Conservation (phyloP, 352 stramenopile genomes). For the Phytophthora pinifolia region DNA sequence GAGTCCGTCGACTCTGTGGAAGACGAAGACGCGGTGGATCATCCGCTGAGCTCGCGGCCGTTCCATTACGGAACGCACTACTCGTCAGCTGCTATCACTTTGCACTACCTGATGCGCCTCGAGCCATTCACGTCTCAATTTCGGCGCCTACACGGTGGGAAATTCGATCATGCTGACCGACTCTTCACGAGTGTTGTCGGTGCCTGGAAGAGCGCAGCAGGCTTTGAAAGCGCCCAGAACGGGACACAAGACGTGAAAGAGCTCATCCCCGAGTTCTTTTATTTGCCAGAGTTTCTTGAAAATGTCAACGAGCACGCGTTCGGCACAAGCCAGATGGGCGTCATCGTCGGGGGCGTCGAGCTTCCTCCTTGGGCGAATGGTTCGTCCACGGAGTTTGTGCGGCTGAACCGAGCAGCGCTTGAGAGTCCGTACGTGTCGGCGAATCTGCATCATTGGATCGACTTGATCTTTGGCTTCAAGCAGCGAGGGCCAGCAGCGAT, state of each 20-base stretch:
- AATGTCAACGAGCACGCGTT: slow-evolving; percentile 97
- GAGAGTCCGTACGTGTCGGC: slow-evolving; percentile 96
- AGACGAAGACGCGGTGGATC: slow-evolving; percentile 18
- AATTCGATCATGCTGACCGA: slow-evolving; percentile 98
- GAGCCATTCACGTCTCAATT: slow-evolving; percentile 96
- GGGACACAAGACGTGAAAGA: slow-evolving; percentile 98
- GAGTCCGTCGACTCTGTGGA: slow-evolving; percentile 31
- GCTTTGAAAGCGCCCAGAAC: slow-evolving; percentile 64
- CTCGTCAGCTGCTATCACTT: slow-evolving; percentile 92
- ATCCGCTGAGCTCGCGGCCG: slow-evolving; percentile 52
- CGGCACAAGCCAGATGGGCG: slow-evolving; percentile 85
- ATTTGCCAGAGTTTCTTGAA: slow-evolving; percentile 93
- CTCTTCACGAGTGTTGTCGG: slow-evolving; percentile 94
- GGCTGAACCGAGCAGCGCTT: slow-evolving; percentile 93
- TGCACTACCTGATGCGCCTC: slow-evolving; percentile 97
- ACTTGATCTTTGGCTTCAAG: slow-evolving; percentile 98
- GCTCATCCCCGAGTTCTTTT: slow-evolving; percentile 98
- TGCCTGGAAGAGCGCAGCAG: slow-evolving; percentile 89
- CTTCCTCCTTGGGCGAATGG: slow-evolving; percentile 94
- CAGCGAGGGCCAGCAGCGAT: slow-evolving; percentile 94
- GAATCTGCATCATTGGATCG: slow-evolving; percentile 98
- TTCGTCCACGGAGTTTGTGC: slow-evolving; percentile 94
- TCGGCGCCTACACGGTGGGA: slow-evolving; percentile 93
- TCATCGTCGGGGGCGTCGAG: slow-evolving; percentile 89
- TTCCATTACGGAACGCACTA: slow-evolving; percentile 97